phyloP scores from a whole-genome alignment of 306 rosid genomes.

The Lathyrus sativus region DNA sequence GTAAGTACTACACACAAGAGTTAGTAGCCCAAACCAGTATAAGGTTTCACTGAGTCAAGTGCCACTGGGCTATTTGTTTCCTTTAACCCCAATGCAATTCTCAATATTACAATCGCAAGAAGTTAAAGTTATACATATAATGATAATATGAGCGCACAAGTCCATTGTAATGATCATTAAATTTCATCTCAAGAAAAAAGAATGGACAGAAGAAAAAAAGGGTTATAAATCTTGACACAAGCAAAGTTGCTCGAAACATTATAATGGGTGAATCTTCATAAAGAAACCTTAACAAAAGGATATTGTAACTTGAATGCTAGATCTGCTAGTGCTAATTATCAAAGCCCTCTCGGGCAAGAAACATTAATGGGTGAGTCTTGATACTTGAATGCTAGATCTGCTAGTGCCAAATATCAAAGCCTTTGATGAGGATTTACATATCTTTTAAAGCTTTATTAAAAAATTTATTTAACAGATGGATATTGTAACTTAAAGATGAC shows the following conservation, averaged over 20 bases:
- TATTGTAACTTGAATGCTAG: not conserved
- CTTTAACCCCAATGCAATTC: not conserved
- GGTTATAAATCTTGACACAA: constrained; percentile 10
- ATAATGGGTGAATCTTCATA: constrained; percentile 4
- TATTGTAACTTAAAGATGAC: not conserved
- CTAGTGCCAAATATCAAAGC: not conserved
- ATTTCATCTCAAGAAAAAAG: not conserved
- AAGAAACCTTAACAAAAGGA: constrained; percentile 15
- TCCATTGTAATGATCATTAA: not conserved
- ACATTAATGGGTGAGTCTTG: not conserved
- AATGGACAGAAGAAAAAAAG: too few species aligned
- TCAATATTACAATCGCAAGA: constrained; percentile 1
- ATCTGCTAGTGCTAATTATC: not conserved
- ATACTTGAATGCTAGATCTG: not conserved
- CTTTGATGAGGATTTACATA: not conserved
- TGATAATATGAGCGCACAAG: not conserved
- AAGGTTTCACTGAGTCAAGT: constrained; percentile 1
- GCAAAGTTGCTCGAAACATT: constrained; percentile 1
- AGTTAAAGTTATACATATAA: not conserved
- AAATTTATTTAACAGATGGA: not conserved
- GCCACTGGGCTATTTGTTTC: not conserved
- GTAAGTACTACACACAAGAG: constrained; percentile 29
- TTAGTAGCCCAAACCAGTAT: not conserved
- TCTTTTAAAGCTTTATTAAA: not conserved
- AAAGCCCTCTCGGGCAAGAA: not conserved